Evolutionary conservation across 352 stramenopile genomes (phyloP).

Genomic region (Phytophthora pinifolia): DNA sequence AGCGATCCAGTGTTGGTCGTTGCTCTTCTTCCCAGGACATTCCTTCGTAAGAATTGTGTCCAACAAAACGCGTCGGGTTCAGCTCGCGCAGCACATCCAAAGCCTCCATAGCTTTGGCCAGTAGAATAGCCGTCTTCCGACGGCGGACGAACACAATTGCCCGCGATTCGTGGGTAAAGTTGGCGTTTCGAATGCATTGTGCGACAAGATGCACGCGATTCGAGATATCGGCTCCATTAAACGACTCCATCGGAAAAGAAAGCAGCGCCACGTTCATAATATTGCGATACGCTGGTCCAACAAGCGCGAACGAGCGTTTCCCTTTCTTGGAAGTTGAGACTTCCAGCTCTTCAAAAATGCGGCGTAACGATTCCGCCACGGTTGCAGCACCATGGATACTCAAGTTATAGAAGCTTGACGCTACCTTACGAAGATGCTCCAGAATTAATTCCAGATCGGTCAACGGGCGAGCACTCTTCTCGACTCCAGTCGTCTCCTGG

Average conservation of each 20-base stretch:
- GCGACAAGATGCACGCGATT: conserved; percentile 57
- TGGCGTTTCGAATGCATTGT: conserved; percentile 38
- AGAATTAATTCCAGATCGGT: conserved; percentile 49
- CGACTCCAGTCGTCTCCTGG: conserved; percentile 13
- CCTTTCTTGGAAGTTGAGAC: conserved; percentile 20
- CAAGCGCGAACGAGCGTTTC: conserved; percentile 34
- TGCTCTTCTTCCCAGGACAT: conserved; percentile 86
- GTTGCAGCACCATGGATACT: conserved; percentile 45
- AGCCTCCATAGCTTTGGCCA: conserved; percentile 68
- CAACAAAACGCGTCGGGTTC: conserved; percentile 77
- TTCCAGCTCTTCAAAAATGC: conserved; percentile 39
- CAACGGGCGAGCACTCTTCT: conserved; percentile 18
- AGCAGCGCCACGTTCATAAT: conserved; percentile 37
- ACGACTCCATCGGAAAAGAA: conserved; percentile 29
- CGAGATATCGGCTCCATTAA: conserved; percentile 42
- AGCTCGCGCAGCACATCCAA: conserved; percentile 50
- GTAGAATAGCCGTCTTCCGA: conserved; percentile 62
- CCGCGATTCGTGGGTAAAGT: conserved; percentile 59
- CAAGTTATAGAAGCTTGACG: conserved; percentile 49
- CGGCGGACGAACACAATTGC: conserved; percentile 80
- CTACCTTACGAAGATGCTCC: conserved; percentile 45
- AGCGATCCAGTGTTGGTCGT: conserved; percentile 63
- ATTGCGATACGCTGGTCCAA: conserved; percentile 26
- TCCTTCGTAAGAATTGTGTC: conserved; percentile 78
- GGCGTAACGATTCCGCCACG: conserved; percentile 36